Evolutionary conservation across 2,329 filamentous ascomycete genomes (phyloP), one percentile per base, ranked within the genome.

Genomic region (Nannizzia gypsea): DNA sequence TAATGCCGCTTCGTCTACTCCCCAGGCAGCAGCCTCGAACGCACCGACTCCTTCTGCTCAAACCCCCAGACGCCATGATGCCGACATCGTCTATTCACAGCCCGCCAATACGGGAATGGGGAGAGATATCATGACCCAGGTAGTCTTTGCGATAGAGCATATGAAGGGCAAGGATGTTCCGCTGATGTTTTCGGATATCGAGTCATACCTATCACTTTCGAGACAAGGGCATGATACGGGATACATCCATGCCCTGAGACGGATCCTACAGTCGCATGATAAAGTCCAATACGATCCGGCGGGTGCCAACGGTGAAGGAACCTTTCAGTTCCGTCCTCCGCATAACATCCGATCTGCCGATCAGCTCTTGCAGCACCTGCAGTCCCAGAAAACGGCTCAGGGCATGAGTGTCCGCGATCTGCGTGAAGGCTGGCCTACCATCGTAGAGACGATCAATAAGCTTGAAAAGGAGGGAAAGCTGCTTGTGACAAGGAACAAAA

Each of bases 381-480:
- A 96, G 74, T 80, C 81, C 59, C 90, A 91, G 74, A 84, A 83
- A 58, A 90, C 90, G 61, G 88, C 89, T 1, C 84, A 87, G 64
- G 90, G 89, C 11, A 83, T 97, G 59, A 81, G 81, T 40, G 89
- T 97, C 63, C 90, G 90, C 72, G 90, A 96, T 67, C 81, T 99
- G 63, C 95, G 96, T 74, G 93, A 99, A 71, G 93, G 93, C 64
- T 99, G 93, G 93, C 85, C 87, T 24, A 86, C 87, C 67, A 95
- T 90, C 68, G 85, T 91, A 62, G 82, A 86, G 20, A 82, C 87
- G 8, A 87, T 99, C 70, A 82, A 87, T 63, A 79, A 83, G 66
- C 80, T 99, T 57, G 92, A 96, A 76, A 75, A 75, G 44, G 83
- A 88, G 70, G 86, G 91, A 69, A 86, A 87, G 72, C 80, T 97